Percentiles rank a stretch among this genome's conserved stretches.
Conservation (phyloP, 1,284 basidiomycete species). For the Puccinia hordei region DNA sequence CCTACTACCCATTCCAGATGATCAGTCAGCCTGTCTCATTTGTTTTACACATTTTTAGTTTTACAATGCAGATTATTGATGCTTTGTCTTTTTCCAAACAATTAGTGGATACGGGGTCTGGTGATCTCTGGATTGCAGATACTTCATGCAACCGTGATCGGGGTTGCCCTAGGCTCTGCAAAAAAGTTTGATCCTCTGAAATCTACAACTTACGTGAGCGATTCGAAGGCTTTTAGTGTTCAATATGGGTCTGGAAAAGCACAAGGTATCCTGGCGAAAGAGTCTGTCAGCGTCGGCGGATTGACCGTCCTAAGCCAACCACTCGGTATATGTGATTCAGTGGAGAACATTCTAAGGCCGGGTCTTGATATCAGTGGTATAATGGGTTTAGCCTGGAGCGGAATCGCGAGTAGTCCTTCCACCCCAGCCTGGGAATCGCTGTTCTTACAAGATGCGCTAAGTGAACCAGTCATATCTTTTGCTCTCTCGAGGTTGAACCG, state of each 20-base stretch:
- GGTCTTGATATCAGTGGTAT: constrained; percentile 49
- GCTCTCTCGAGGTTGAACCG: constrained; percentile 31
- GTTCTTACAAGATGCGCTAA: constrained; percentile 36
- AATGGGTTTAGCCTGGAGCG: constrained; percentile 47
- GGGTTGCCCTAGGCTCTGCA: constrained; percentile 42
- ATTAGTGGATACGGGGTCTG: constrained; percentile 50
- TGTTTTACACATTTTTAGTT: not conserved
- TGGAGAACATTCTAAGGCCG: constrained; percentile 45
- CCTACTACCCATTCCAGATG: constrained; percentile 13
- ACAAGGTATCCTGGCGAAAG: constrained; percentile 29
- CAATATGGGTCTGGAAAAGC: constrained; percentile 48
- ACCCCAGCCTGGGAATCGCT: constrained; percentile 47
- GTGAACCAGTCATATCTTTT: constrained; percentile 47
- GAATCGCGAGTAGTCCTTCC: constrained; percentile 47
- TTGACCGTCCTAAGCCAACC: constrained; percentile 35
- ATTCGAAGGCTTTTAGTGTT: constrained; percentile 29
- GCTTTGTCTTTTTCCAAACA: not conserved
- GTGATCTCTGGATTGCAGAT: constrained; percentile 44
- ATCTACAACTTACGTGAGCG: constrained; percentile 24
- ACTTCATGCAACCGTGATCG: constrained; percentile 4
- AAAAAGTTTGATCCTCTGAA: constrained; percentile 29
- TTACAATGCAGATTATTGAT: not conserved
- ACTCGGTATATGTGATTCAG: constrained; percentile 42
- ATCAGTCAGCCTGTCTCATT: constrained; percentile 32
- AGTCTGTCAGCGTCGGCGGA: constrained; percentile 32